Base-by-base conservation (phyloP, 2,329 filamentous ascomycete species). In the Cryphonectria radicalis region DNA sequence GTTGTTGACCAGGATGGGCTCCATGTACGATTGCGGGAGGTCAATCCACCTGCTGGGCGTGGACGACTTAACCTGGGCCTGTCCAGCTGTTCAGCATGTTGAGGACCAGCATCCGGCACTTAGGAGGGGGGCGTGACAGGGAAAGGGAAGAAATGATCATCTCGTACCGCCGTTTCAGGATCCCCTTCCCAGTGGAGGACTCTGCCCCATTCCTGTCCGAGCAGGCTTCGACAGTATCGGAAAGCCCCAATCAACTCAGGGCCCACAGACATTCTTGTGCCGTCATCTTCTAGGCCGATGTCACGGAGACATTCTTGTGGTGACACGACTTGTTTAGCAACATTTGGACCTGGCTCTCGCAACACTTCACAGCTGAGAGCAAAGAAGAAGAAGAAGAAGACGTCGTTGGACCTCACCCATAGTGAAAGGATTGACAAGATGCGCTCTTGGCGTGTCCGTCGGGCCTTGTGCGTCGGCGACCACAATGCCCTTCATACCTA, bases 1-100 rank as follows among this genome's bases (percentile, higher is more conserved):
- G 60, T 83, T 76, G 4, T 80, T 77, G 35, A 84, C 78, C 10
- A 85, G 78, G 53, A 84, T 79, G 0, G 83, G 83, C 55, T 84
- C 83, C 4, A 85, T 76, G 8, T 82, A 76, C 0, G 81, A 84
- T 70, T 85, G 83, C 0, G 83, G 83, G 3, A 70, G 68, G 28
- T 72, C 71, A 4, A 72, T 28, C 71, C 71, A 72, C 10, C 75
- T 72, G 66, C 81, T 82, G 10, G 82, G 82, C 71, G 80, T 81
- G 46, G n/a, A 80, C 77, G 19, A 74, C 74, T 75, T 81, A 77
- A 68, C 80, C 80, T 66, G 81, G 79, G 64, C 46, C 64, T 66
- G 28, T 5, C 8, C 3, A 55, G 46, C 13, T 53, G 19, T 19
- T 7, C 80, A 46, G 37, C 32, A 59, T 43, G n/a, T 62, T 19